Evolutionary conservation across 192 early-diverging fungal species (phyloP).

Genomic region (Backusella tuberculispora): DNA sequence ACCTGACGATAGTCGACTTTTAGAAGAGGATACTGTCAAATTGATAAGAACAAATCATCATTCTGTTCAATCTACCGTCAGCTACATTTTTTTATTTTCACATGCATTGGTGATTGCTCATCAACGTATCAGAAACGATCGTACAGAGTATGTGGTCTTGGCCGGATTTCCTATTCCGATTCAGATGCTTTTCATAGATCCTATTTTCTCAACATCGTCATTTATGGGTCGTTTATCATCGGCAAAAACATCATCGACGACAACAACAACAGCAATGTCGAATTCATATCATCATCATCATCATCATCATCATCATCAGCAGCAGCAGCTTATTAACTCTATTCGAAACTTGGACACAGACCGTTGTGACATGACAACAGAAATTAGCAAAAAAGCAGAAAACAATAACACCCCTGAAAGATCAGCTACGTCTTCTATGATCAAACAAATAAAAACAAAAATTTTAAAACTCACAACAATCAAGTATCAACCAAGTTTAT

Average conservation of each 20-base stretch:
- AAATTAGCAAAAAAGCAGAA: background rate
- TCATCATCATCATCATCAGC: background rate
- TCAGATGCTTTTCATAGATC: background rate
- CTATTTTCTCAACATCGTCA: background rate
- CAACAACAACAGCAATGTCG: background rate
- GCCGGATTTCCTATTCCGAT: slow-evolving; percentile 6
- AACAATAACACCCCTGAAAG: background rate
- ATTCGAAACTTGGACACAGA: background rate
- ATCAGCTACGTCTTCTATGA: background rate
- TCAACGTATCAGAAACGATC: background rate
- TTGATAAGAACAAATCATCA: background rate
- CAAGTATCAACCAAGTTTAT: background rate
- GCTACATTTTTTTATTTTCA: slow-evolving; percentile 30
- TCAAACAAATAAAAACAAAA: slow-evolving; percentile 17
- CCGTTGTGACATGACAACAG: background rate
- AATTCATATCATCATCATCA: background rate
- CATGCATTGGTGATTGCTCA: slow-evolving; percentile 25
- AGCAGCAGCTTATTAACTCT: background rate
- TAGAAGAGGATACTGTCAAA: slow-evolving; percentile 19
- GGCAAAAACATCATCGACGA: background rate
- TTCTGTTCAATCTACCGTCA: background rate
- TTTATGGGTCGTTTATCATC: background rate
- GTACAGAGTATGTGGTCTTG: background rate
- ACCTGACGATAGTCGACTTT: background rate
- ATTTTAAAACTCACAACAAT: background rate